Evolutionary conservation across 2,329 filamentous ascomycete species (phyloP).

Genomic region (Davidsoniella neocaledoniae): DNA sequence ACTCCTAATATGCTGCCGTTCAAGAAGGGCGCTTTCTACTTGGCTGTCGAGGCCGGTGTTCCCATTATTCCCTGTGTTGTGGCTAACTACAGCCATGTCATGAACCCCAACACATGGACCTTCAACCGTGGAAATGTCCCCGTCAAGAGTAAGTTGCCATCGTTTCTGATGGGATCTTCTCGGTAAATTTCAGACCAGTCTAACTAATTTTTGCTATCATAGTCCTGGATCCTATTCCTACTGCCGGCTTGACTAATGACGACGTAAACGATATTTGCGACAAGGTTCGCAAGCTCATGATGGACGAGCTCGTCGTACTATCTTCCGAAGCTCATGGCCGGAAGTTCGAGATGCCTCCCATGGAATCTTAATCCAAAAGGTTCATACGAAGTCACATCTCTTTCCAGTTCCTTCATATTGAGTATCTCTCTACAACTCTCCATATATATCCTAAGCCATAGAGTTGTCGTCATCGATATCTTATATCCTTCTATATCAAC

Average conservation of each 20-base stretch:
- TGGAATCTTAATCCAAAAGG: neutral
- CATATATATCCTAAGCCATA: neutral
- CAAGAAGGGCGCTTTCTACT: conserved; percentile 96
- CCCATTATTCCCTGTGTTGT: conserved; percentile 76
- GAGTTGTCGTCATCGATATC: no score
- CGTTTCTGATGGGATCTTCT: neutral
- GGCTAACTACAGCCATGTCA: conserved; percentile 61
- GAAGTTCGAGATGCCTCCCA: conserved; percentile 12
- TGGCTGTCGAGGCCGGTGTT: conserved; percentile 85
- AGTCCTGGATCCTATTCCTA: conserved; percentile 72
- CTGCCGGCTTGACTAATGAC: conserved; percentile 50
- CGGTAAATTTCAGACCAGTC: neutral
- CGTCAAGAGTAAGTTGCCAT: conserved; percentile 44
- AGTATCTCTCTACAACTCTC: no score
- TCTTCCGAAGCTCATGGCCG: conserved; percentile 33
- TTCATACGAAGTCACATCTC: neutral
- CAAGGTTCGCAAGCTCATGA: conserved; percentile 58
- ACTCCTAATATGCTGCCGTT: conserved; percentile 78
- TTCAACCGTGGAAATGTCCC: conserved; percentile 58
- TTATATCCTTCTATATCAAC: no score
- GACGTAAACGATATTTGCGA: conserved; percentile 62
- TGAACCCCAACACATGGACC: conserved; percentile 44
- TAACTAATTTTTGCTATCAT: conserved; percentile 8
- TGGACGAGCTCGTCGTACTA: conserved; percentile 42
- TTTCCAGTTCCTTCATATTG: neutral